A percentile compares a stretch with the other conserved stretches of the same genome.
phyloP scores from a whole-genome alignment of 345 rosid genomes.

The Arabis hirsuta region DNA sequence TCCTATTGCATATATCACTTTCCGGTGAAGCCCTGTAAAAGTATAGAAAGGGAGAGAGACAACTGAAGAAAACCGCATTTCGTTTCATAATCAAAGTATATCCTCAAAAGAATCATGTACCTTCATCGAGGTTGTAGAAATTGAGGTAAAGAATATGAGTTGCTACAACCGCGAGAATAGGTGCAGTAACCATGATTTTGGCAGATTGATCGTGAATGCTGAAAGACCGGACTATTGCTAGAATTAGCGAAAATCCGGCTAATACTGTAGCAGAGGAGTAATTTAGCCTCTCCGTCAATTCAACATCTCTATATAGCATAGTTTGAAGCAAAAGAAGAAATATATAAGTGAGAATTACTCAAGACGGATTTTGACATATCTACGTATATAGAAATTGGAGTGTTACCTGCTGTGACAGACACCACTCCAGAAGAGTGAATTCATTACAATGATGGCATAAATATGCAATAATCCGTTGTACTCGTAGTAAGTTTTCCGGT shows the following conservation, averaged over 20 bases:
- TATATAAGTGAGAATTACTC: background rate
- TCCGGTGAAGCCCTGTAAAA: conserved; percentile 73
- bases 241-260: conserved; percentile 67
- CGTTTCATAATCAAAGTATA: background rate
- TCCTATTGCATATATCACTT: conserved; percentile 70
- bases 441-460: conserved; percentile 77
- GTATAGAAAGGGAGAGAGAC: conserved; percentile 1
- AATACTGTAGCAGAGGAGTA: conserved; percentile 80
- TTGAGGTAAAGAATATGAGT: conserved; percentile 88
- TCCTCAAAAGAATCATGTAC: conserved; percentile 49
- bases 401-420: conserved; percentile 79
- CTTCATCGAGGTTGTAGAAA: conserved; percentile 75
- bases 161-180: conserved; percentile 72
- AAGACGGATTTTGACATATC: background rate
- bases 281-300: conserved; percentile 78
- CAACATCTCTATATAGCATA: conserved; percentile 65
- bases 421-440: conserved; percentile 87
- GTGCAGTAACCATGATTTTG: conserved; percentile 86
- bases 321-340: conserved; percentile 30
- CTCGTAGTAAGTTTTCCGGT: conserved; percentile 72
- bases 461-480: conserved; percentile 76
- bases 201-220: conserved; percentile 74
- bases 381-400: background rate
- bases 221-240: conserved; percentile 73
- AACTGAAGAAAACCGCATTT: background rate